These are phyloP conservation scores for Daucus carota DNA, from an alignment of 129 eudicot species.

Conservation along the genomic window DNA sequence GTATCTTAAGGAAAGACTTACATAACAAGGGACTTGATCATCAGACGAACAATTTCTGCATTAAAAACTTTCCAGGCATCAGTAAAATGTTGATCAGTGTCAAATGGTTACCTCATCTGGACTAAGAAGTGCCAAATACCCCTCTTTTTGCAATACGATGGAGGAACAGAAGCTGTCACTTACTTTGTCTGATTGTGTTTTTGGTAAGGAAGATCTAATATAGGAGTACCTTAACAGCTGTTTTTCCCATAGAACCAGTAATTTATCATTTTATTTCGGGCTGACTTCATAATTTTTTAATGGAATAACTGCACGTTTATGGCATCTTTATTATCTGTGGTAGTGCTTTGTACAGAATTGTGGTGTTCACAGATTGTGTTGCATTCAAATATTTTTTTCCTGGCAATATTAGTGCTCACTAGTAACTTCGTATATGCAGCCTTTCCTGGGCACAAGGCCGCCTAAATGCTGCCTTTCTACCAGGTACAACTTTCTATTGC, in stretches of 20 bases:
- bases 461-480: constrained; percentile 37
- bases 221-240: too few species aligned
- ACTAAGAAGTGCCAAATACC: not conserved
- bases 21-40: not conserved
- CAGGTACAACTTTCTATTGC: constrained; percentile 32
- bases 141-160: too few species aligned
- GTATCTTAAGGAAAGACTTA: not conserved
- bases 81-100: not conserved
- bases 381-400: not conserved
- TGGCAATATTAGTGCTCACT: not conserved
- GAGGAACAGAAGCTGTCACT: not conserved
- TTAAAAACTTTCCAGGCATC: not conserved
- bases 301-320: not conserved
- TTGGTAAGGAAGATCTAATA: too few species aligned
- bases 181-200: not conserved
- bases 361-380: not conserved
- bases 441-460: constrained; percentile 57
- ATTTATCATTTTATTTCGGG: too few species aligned
- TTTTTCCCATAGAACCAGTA: too few species aligned
- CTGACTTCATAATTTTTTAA: not conserved
- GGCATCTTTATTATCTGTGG: not conserved
- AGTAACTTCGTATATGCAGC: constrained; percentile 19
- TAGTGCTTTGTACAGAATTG: not conserved
- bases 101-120: not conserved
- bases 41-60: not conserved